Percentiles rank a stretch among this genome's conserved stretches.
Evolutionary conservation across 1,284 basidiomycete species (phyloP).

Genomic region (Ustilago lituana): DNA sequence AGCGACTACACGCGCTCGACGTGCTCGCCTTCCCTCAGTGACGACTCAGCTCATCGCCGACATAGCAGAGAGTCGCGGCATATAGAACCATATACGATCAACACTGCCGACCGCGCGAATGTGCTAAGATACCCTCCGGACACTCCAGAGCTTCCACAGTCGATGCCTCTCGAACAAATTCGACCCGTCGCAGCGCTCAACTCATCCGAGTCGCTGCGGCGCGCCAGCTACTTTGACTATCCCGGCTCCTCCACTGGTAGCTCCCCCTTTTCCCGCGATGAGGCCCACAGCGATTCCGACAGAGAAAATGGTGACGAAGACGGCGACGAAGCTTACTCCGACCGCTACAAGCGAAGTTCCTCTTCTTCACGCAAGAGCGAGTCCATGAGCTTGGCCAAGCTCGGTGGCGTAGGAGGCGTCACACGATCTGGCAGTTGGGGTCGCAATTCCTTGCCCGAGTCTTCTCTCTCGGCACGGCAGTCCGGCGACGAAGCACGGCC

Average conservation of each 20-base stretch:
- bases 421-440: constrained; percentile 60
- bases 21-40: neutral
- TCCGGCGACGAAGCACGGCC: constrained; percentile 16
- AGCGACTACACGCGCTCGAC: neutral
- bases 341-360: constrained; percentile 16
- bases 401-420: constrained; percentile 58
- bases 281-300: constrained; percentile 20
- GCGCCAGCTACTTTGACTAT: constrained; percentile 35
- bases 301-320: constrained; percentile 15
- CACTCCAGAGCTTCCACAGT: constrained; percentile 3
- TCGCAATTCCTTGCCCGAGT: constrained; percentile 29
- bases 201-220: constrained; percentile 42
- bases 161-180: constrained; percentile 56
- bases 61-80: neutral
- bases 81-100: neutral
- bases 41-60: neutral
- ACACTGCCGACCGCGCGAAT: constrained; percentile 1
- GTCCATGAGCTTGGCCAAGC: constrained; percentile 51
- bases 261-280: constrained; percentile 18
- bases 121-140: constrained; percentile 21
- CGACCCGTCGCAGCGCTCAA: constrained; percentile 46
- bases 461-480: constrained; percentile 16
- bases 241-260: constrained; percentile 5
- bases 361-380: constrained; percentile 29
- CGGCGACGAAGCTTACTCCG: constrained; percentile 17